Base-by-base conservation (phyloP, 1,139 yeast genomes). In the Taiozyma sp. region DNA sequence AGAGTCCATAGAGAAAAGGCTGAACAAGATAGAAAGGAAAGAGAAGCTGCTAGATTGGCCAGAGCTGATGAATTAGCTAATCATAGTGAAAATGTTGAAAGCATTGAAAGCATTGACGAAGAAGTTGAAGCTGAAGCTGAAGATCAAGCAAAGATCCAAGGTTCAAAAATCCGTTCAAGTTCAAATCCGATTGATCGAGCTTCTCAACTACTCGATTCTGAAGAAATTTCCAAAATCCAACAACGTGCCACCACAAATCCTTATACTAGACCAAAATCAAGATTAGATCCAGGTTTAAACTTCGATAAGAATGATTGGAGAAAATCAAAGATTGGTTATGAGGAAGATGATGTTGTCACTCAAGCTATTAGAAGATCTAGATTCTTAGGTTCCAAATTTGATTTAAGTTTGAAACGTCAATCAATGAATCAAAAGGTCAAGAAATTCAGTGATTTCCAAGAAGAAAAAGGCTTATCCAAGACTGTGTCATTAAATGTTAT, bases 211-310 rank as follows among this genome's bases (percentile, higher is more conserved):
- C 42, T 62, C 35, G 55, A 62, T 43, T 44, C 55, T 42, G 51
- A 51, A n/a, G 64, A 62, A 47, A 52, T 61, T 30, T 50, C 52
- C 8, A 55, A 55, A 47, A 62, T 55, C 58, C 74, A 58, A 67
- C 78, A 57, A 47, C 64, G 70, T 43, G 66, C 66, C 28, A 67
- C 73, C 56, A 60, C 79, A 62, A 65, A 68, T 50, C 72, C 74
- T 6, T 55, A 67, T 39, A 67, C 66, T 69, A 76, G 89, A 62
- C 93, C 93, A 9, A 81, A 82, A 34, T 85, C 91, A 2, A 77
- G 81, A 60, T 71, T 85, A 51, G 93, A 85, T 68, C 93, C 93
- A 11, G 75, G 75, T 47, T 57, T 71, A 45, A 53, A 56, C 47
- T 61, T 56, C 48, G 53, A 54, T 14, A 52, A 55, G 13, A 42